Evolutionary conservation across 345 rosid species (phyloP), one percentile per base, ranked within the genome.

Genomic region (Populus davidiana): DNA sequence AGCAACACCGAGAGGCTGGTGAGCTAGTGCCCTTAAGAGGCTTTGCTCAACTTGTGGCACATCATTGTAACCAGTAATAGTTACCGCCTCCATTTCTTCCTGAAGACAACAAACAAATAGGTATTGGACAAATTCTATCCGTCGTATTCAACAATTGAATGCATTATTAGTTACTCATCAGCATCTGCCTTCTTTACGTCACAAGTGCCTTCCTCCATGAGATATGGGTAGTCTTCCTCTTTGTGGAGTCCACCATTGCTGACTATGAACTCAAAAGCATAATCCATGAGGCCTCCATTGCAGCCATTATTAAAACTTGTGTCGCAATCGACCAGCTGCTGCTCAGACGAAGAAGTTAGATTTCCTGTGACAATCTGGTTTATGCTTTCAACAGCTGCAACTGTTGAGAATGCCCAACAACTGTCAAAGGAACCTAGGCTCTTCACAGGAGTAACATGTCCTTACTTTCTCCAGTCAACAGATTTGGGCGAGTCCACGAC

Each of bases 401-500:
- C 91, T 0, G 91, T 87, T 4, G 92, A 91, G 75, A 91, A 91
- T 3, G 94, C 92, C 92, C 92, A 88, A 23, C 91, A 89, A 79
- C 92, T 90, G 88, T 96, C 92, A 62, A 97, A 92, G 4, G 85
- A 82, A 68, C 97, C 97, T 83, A 91, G 98, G 86, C 91, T 89
- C 86, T 94, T 94, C 69, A 94, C 85, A 2, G 87, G 74, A 52
- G 94, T 81, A 20, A 92, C 93, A 14, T 91, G 96, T 4, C 97
- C 93, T 79, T 90, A 86, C 78, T 83, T 85, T 73, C 98, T 92
- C 98, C 98, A 94, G 69, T 92, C 98, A 8, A 92, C 85, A 0
- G 94, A 85, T 80, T 86, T 81, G 33, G 94, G 97, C 79, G 88
- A 78, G 59, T 81, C 85, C 64, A 69, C 77, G 5, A 85, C 86